Evolutionary conservation across 345 rosid genomes (phyloP).

Genomic region (Citrus unshiu): DNA sequence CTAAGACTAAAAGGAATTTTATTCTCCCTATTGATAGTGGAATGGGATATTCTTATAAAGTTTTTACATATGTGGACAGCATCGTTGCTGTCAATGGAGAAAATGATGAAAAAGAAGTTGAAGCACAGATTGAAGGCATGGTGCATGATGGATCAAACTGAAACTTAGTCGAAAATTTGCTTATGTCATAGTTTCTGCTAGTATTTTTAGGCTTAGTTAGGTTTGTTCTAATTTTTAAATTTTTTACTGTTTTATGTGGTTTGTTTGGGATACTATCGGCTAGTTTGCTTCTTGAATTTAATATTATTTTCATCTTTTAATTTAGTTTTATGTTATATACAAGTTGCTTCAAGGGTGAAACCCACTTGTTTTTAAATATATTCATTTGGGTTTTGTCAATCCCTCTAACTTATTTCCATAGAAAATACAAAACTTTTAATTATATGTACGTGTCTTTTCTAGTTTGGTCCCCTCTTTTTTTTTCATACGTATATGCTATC

Average conservation of each 20-base stretch:
- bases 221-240: not conserved
- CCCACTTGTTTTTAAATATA: too few species aligned
- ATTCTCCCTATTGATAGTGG: constrained; percentile 1
- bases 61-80: constrained; percentile 31
- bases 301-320: not conserved
- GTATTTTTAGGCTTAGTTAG: not conserved
- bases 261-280: not conserved
- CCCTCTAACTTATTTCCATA: too few species aligned
- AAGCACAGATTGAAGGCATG: not conserved
- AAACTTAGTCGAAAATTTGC: too few species aligned
- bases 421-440: too few species aligned
- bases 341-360: too few species aligned
- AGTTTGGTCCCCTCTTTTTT: too few species aligned
- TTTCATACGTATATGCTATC: too few species aligned
- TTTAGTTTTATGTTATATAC: too few species aligned
- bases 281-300: not conserved
- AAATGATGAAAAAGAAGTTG: not conserved
- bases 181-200: not conserved
- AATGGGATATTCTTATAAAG: constrained; percentile 14
- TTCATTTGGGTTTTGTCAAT: too few species aligned
- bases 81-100: constrained; percentile 19
- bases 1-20: not conserved
- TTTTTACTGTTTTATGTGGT: not conserved
- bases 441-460: too few species aligned
- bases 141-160: not conserved